Base-by-base conservation (phyloP, 1,139 yeast genomes). In the Williopsis jadinii region DNA sequence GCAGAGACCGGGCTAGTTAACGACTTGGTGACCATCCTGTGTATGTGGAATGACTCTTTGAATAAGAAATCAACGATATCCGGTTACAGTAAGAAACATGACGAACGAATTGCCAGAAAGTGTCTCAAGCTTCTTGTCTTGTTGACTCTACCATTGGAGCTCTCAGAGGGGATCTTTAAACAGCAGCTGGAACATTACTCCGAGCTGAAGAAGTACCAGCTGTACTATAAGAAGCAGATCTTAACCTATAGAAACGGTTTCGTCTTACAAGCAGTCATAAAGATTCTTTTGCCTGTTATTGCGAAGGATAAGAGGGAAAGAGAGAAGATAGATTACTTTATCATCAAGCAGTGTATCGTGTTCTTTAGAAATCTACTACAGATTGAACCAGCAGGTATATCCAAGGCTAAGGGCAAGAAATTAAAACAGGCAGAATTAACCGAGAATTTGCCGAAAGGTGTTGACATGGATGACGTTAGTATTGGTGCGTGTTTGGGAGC, bases 71-170 rank as follows among this genome's bases (percentile, higher is more conserved):
- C 50, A 50, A 42, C 53, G 52, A 27, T 60, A 58, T 37, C 64
- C 52, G 49, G 51, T 2, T 47, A 47, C 29, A 41, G 47, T 13
- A 49, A 60, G 64, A 34, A 54, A 49, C 41, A 51, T 57, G 71
- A 73, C 56, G 85, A 79, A 42, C 76, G 80, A 50, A 71, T 86
- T 36, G 82, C 88, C 45, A 60, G 84, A 35, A 75, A 85, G 8
- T 74, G 85, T 49, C 66, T 92, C 43, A 97, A 92, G 60, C 63
- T 94, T 11, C 63, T 92, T 45, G 96, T 87, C 1, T 77, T 86
- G 4, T 67, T 94, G 55, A 84, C 97, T 0, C 85, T 95, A 88
- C 97, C 97, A 0, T 62, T 84, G 8, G 79, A 78, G 30, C 63
- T 82, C 40, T 67, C 76, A 19, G 74, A 72, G 24, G 64, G 66